Percentiles rank a stretch among this genome's conserved stretches.
phyloP scores from a whole-genome alignment of 148 eudicot genomes.

The Chenopodium formosanum region DNA sequence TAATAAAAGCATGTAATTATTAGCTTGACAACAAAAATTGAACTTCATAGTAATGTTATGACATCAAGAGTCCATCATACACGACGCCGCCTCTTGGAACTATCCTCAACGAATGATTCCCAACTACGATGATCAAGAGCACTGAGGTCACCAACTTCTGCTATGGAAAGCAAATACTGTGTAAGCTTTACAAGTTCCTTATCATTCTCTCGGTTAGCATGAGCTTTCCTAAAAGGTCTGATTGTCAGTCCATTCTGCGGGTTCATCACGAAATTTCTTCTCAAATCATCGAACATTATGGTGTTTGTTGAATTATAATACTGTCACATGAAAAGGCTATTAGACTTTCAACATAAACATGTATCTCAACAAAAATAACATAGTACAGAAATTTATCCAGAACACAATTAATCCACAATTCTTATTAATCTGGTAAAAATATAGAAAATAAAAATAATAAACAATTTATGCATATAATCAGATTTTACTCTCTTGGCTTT shows the following conservation, averaged over 20 bases:
- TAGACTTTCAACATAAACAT: not conserved
- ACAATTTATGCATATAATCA: too few relatives aligned
- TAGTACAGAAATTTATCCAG: not conserved
- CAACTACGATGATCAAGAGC: constrained; percentile 68
- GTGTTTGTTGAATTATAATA: constrained; percentile 82
- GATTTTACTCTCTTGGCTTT: too few relatives aligned
- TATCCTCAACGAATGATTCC: constrained; percentile 67
- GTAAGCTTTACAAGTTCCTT: constrained; percentile 91
- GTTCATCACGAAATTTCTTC: constrained; percentile 94
- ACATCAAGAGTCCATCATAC: constrained; percentile 24
- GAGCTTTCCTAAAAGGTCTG: constrained; percentile 91
- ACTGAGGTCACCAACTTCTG: constrained; percentile 83
- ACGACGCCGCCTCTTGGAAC: constrained; percentile 67
- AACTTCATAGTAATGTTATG: not conserved
- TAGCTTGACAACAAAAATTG: not conserved
- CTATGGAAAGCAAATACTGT: constrained; percentile 83
- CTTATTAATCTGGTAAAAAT: not conserved
- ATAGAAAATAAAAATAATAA: too few relatives aligned
- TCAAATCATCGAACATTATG: constrained; percentile 93
- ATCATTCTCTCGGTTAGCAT: constrained; percentile 68
- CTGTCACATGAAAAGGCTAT: constrained; percentile 41
- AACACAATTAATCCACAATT: not conserved
- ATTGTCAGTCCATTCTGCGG: constrained; percentile 90
- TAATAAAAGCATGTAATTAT: not conserved
- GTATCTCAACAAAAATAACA: not conserved